phyloP scores from a whole-genome alignment of 139 green algal genomes.

The Chlamydomonas eustigma region DNA sequence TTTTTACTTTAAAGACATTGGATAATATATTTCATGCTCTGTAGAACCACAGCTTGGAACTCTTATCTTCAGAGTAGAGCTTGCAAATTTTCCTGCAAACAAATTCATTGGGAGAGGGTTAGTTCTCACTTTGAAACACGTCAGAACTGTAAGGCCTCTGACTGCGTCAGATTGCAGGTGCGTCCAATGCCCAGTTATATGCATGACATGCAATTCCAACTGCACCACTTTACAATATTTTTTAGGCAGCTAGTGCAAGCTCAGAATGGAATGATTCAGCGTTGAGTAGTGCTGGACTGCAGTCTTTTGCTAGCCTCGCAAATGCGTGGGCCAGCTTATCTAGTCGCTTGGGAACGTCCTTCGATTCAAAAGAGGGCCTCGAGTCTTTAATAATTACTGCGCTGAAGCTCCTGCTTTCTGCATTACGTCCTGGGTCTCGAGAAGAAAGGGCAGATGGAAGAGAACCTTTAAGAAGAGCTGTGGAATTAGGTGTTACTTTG shows the following conservation, averaged over 20 bases:
- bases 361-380: not conserved
- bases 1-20: too few relatives aligned
- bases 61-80: too few relatives aligned
- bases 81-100: too few relatives aligned
- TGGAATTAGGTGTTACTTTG: constrained; percentile 57
- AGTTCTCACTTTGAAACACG: too few relatives aligned
- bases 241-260: not conserved
- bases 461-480: constrained; percentile 21
- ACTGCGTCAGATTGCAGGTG: too few relatives aligned
- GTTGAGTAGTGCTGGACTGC: not conserved
- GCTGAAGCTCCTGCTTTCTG: constrained; percentile 25
- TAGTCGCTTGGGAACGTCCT: not conserved
- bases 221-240: too few relatives aligned
- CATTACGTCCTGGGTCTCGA: constrained; percentile 1
- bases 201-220: too few relatives aligned
- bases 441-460: constrained; percentile 24
- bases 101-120: too few relatives aligned
- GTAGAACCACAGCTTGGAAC: too few relatives aligned
- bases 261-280: not conserved
- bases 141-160: too few relatives aligned
- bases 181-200: too few relatives aligned
- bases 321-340: not conserved
- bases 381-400: constrained; percentile 20
- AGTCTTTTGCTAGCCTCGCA: not conserved
- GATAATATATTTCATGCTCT: too few relatives aligned